Base-by-base conservation (phyloP, 106 monocot genomes). In the Hemerocallis citrina region DNA sequence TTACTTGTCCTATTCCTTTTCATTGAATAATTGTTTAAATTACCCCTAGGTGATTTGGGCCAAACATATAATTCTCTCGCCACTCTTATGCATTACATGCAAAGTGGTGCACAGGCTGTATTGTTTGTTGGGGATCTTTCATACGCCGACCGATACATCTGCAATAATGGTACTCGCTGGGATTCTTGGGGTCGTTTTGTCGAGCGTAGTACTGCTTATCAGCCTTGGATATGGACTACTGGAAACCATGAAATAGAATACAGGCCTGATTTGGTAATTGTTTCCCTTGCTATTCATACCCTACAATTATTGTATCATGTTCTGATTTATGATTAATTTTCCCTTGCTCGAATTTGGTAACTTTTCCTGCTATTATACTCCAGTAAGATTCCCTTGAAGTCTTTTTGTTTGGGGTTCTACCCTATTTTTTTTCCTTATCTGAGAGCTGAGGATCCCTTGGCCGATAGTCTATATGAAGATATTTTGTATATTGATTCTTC, bases 211-310 rank as follows among this genome's bases (percentile, higher is more conserved):
- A 64, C 64, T 72, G 86, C 92, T 34, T 86, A 80, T 74, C 92
- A 86, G 46, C 78, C 92, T 23, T 92, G 92, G 92, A 85, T 98
- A 41, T 91, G 87, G 87, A 66, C 68, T 42, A 70, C 77, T 68
- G 96, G 96, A 59, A 98, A 98, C 63, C 96, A 98, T 71, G 96
- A 98, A 73, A 87, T 98, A 36, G 96, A 98, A 38, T 98, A 81
- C 74, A 62, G 69, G 40, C 84, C 90, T 68, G 76, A 91, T 65
- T 64, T 91, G 86, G 96, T 98, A 91, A 62, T 55, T 28, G 12
- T 49, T 49, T n/a, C n/a, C n/a, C n/a, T n/a, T 24, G 4, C 25
- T 50, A 5, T 25, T 27, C 2, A 7, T 50, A 24, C 11, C 0
- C 27, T 17, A 9, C 9, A 50, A 10, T 11, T 50, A 50, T 50